Evolutionary conservation across 2,329 filamentous ascomycete species (phyloP).

Genomic region (Phaeophleospora eucalypticola): DNA sequence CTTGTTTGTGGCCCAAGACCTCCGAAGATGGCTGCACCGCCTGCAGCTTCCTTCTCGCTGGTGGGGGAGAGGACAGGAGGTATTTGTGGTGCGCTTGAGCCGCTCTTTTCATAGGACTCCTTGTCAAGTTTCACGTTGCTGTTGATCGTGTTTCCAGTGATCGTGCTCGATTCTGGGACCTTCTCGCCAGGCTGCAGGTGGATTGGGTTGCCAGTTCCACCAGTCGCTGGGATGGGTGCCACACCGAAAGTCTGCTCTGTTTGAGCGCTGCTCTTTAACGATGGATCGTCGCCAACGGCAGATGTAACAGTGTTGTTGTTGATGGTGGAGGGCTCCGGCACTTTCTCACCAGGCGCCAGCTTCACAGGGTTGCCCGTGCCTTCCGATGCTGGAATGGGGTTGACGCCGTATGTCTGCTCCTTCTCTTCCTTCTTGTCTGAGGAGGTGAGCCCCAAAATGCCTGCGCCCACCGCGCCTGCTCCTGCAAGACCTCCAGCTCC

Average conservation of each 20-base stretch:
- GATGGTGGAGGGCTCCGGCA: conserved; percentile 65
- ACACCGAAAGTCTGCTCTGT: conserved; percentile 44
- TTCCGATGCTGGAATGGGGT: conserved; percentile 56
- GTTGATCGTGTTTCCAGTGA: conserved; percentile 68
- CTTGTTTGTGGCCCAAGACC: conserved; percentile 50
- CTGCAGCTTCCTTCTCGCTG: conserved; percentile 37
- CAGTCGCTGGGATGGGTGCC: conserved; percentile 56
- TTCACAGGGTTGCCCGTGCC: conserved; percentile 72
- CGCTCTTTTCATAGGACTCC: conserved; percentile 80
- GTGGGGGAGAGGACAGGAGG: conserved; percentile 45
- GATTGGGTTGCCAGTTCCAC: conserved; percentile 70
- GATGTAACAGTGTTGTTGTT: conserved; percentile 67
- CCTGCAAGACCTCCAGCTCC: conserved; percentile 8
- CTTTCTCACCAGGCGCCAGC: conserved; percentile 71
- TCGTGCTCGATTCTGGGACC: conserved; percentile 62
- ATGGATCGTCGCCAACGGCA: conserved; percentile 64
- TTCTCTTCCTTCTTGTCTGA: conserved; percentile 10
- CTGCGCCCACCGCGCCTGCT: conserved; percentile 9
- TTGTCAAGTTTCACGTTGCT: conserved; percentile 65
- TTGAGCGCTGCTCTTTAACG: conserved; percentile 32
- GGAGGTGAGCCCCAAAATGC: conserved; percentile 4
- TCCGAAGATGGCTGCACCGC: conserved; percentile 42
- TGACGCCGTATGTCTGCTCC: conserved; percentile 49
- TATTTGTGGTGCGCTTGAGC: conserved; percentile 48
- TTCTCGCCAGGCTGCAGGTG: conserved; percentile 73